Conservation (phyloP, 129 eudicot genomes). For the Centaurea solstitialis region DNA sequence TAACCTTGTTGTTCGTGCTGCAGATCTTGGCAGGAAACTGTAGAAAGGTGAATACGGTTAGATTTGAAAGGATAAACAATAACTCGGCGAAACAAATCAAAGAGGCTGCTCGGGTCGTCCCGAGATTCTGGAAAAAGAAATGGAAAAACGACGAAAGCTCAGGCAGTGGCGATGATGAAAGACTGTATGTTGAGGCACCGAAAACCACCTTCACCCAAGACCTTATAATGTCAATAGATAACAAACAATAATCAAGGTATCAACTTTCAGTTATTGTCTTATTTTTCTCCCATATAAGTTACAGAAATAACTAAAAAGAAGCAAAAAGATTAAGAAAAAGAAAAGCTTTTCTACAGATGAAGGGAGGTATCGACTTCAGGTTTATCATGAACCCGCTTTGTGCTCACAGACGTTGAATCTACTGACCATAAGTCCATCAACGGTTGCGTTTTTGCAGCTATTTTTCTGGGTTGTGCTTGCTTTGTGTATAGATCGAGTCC, state of each 20-base stretch:
- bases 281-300: conserved; percentile 11
- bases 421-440: conserved; percentile 20
- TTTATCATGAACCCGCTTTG: conserved; percentile 8
- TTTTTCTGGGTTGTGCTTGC: conserved; percentile 15
- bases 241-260: conserved; percentile 28
- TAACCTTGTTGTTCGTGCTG: conserved; percentile 12
- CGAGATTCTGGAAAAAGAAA: conserved; percentile 56
- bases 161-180: conserved; percentile 39
- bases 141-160: conserved; percentile 39
- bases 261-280: conserved; percentile 34
- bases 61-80: conserved; percentile 49
- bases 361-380: conserved; percentile 58
- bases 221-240: conserved; percentile 23
- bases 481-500: conserved; percentile 42
- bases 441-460: neutral
- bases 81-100: conserved; percentile 52
- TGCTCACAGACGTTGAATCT: conserved; percentile 15
- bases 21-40: conserved; percentile 63
- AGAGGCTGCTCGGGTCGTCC: conserved; percentile 50
- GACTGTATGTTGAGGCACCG: conserved; percentile 12
- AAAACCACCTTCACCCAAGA: conserved; percentile 7
- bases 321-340: neutral
- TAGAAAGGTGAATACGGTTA: conserved; percentile 55
- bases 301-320: conserved; percentile 21
- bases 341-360: conserved; percentile 43